phyloP scores from a whole-genome alignment of 2,329 filamentous ascomycete species.

The Ophiobolus disseminans region DNA sequence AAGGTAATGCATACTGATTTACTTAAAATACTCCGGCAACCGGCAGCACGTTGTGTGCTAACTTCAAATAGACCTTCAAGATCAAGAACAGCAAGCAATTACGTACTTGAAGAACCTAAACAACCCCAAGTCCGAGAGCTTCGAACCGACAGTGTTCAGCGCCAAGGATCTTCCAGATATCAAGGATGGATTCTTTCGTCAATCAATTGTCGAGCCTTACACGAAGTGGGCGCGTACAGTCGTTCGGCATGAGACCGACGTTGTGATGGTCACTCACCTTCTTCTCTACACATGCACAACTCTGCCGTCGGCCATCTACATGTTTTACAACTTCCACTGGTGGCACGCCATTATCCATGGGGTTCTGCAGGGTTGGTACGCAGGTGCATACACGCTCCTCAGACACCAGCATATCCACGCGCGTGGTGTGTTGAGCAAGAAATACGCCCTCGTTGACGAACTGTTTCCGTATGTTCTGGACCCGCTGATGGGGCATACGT shows the following conservation, averaged over 20 bases:
- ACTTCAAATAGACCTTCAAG: slow-evolving; percentile 32
- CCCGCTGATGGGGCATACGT: slow-evolving; percentile 81
- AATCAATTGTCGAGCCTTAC: slow-evolving; percentile 66
- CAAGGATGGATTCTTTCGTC: slow-evolving; percentile 44
- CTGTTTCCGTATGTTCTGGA: slow-evolving; percentile 76
- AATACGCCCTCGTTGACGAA: slow-evolving; percentile 64
- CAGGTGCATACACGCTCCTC: slow-evolving; percentile 78
- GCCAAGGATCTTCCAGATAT: slow-evolving; percentile 60
- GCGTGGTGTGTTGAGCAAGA: slow-evolving; percentile 69
- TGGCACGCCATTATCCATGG: slow-evolving; percentile 71
- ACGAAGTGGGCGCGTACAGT: slow-evolving; percentile 61
- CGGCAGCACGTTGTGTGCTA: neutral
- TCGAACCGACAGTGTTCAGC: slow-evolving; percentile 64
- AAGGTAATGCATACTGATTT: slow-evolving; percentile 26
- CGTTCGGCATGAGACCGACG: slow-evolving; percentile 73
- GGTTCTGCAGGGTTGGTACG: slow-evolving; percentile 71
- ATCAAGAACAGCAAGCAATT: slow-evolving; percentile 48
- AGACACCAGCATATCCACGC: slow-evolving; percentile 87
- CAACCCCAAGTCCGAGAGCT: slow-evolving; percentile 55
- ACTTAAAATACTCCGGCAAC: neutral
- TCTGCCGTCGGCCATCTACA: slow-evolving; percentile 70
- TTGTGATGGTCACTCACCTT: slow-evolving; percentile 79
- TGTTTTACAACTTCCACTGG: slow-evolving; percentile 72
- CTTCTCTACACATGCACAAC: slow-evolving; percentile 74
- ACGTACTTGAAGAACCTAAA: slow-evolving; percentile 58